Evolutionary conservation across 345 rosid species (phyloP).

Genomic region (Pseudoturritis turrita): DNA sequence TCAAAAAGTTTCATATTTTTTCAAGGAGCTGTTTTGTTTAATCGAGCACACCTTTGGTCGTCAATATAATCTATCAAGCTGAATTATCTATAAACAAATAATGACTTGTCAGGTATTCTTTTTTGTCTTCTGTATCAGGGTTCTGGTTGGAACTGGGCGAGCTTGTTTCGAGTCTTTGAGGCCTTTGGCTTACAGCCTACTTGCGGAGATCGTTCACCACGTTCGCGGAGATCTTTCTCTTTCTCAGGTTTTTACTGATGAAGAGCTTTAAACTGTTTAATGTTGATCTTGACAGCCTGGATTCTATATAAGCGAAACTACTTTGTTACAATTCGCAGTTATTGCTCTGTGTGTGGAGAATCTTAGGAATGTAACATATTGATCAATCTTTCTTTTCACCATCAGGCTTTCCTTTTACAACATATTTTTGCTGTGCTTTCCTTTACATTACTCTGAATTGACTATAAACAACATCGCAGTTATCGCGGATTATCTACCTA

Average conservation of each 20-base stretch:
- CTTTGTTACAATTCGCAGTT: neutral
- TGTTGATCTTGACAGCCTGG: neutral
- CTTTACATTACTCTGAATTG: conserved; percentile 14
- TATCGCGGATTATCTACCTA: conserved; percentile 90
- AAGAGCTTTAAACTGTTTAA: conserved; percentile 5
- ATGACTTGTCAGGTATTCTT: neutral
- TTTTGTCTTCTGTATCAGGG: conserved; percentile 43
- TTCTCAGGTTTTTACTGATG: conserved; percentile 52
- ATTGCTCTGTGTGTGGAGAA: neutral
- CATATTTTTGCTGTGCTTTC: neutral
- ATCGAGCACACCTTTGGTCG: neutral
- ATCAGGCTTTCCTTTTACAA: neutral
- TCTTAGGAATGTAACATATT: conserved; percentile 1
- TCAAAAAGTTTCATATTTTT: neutral
- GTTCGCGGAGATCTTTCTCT: conserved; percentile 87
- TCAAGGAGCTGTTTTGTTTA: neutral
- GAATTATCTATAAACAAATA: neutral
- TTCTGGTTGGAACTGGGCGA: conserved; percentile 95
- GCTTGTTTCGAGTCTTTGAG: conserved; percentile 97
- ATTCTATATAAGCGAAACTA: neutral
- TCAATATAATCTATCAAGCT: neutral
- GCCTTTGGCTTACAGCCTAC: conserved; percentile 95
- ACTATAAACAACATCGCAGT: conserved; percentile 44
- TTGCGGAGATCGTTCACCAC: conserved; percentile 99
- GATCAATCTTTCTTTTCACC: neutral